phyloP scores from a whole-genome alignment of 2,329 filamentous ascomycete species.

The Penicillium olsonii region DNA sequence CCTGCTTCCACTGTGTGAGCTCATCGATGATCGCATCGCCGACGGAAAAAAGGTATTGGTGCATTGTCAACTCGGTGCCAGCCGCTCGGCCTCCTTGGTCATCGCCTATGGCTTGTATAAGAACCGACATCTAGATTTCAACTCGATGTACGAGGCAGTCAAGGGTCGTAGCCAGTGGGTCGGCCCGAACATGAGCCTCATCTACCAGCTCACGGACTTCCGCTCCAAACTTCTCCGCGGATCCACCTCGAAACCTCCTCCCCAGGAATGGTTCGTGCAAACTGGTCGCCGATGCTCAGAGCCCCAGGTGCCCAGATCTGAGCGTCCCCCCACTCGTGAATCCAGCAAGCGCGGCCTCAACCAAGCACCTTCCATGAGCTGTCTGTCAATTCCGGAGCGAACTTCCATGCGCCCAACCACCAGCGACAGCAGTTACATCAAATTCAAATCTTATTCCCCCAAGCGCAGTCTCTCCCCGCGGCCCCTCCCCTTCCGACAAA shows the following conservation, averaged over 20 bases:
- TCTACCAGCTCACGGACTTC: slow-evolving; percentile 69
- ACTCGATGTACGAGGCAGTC: slow-evolving; percentile 65
- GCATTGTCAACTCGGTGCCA: slow-evolving; percentile 67
- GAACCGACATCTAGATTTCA: slow-evolving; percentile 62
- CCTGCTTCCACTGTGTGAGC: slow-evolving; percentile 58
- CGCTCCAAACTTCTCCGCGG: slow-evolving; percentile 44
- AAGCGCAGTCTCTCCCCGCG: slow-evolving; percentile 38
- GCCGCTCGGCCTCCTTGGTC: slow-evolving; percentile 65
- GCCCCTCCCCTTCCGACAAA: slow-evolving; percentile 42
- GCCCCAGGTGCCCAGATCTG: slow-evolving; percentile 29
- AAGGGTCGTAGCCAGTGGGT: slow-evolving; percentile 68
- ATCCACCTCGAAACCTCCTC: slow-evolving; percentile 32
- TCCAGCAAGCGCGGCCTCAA: slow-evolving; percentile 21
- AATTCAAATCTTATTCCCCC: slow-evolving; percentile 28
- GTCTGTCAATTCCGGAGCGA: slow-evolving; percentile 28
- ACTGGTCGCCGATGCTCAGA: slow-evolving; percentile 31
- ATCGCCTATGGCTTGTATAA: slow-evolving; percentile 68
- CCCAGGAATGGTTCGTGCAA: slow-evolving; percentile 39
- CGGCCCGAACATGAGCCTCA: slow-evolving; percentile 68
- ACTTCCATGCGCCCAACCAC: slow-evolving; percentile 28
- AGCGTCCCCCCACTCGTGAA: slow-evolving; percentile 17
- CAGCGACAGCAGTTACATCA: slow-evolving; percentile 23
- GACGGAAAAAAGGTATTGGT: slow-evolving; percentile 62
- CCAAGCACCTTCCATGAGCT: slow-evolving; percentile 27
- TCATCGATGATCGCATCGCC: slow-evolving; percentile 61